These are phyloP conservation scores for Chlamydomonas schloesseri DNA, from an alignment of 139 green algal species.

Conservation along the genomic window DNA sequence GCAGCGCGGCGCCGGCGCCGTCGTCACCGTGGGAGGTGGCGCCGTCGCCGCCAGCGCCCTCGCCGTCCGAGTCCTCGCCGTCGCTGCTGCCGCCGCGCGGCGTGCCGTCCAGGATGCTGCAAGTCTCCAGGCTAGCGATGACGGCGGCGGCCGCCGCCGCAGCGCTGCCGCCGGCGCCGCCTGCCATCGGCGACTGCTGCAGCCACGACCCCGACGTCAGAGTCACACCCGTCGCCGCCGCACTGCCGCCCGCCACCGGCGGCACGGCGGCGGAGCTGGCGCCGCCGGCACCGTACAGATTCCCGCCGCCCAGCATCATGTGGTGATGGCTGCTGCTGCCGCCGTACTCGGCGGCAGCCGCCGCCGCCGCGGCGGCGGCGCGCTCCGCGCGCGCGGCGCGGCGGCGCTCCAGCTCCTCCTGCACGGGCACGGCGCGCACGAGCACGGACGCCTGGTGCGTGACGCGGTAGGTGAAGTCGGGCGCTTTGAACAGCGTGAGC, in stretches of 20 bases:
- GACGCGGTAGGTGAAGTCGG: conserved; percentile 21
- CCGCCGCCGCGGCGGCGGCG: background rate
- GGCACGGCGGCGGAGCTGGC: no score
- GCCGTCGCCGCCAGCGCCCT: background rate
- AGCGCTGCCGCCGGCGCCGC: no score
- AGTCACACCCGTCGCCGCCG: no score
- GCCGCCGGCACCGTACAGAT: no score
- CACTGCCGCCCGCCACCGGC: no score
- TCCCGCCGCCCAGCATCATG: no score
- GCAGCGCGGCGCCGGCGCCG: background rate
- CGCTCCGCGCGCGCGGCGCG: background rate
- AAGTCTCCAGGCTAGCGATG: background rate
- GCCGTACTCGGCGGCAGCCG: no score
- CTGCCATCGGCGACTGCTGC: background rate
- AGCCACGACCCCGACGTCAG: no score
- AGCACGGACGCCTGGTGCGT: conserved; percentile 13
- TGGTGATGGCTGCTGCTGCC: background rate
- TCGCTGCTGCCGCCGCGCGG: background rate
- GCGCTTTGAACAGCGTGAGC: conserved; percentile 1
- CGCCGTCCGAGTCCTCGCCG: background rate
- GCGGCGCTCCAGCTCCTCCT: background rate
- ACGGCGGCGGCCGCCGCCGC: no score
- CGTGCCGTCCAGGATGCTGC: background rate
- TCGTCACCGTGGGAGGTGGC: background rate
- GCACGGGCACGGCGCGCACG: background rate